Evolutionary conservation across 164 flowering plant genomes (phyloP).

Genomic region (Chimonanthus praecox): DNA sequence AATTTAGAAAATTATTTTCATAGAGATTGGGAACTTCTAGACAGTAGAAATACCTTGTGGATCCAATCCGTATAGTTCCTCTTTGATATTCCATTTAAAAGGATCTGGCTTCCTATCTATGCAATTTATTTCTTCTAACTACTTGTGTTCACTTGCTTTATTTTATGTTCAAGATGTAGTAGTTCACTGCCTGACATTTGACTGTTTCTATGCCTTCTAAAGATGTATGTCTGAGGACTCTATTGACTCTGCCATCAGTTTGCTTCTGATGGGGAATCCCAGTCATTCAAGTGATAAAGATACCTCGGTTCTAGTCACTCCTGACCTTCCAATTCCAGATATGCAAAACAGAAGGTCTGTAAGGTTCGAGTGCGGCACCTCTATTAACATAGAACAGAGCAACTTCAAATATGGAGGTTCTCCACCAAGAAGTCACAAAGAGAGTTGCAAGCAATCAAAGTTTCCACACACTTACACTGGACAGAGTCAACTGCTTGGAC

Average conservation of each 20-base stretch:
- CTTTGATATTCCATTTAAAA: not conserved
- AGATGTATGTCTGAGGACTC: conserved; percentile 30
- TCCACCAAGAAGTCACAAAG: not conserved
- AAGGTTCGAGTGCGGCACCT: conserved; percentile 46
- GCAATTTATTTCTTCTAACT: not conserved
- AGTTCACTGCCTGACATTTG: not conserved
- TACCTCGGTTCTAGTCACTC: conserved; percentile 16
- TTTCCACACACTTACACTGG: conserved; percentile 18
- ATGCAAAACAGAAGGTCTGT: conserved; percentile 45
- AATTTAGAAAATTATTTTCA: no score
- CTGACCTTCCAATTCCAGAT: conserved; percentile 18
- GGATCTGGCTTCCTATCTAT: not conserved
- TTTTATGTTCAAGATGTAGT: not conserved
- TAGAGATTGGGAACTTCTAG: no score
- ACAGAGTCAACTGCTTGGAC: not conserved
- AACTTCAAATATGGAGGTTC: not conserved
- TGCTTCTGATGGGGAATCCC: conserved; percentile 7
- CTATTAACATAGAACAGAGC: not conserved
- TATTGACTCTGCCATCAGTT: conserved; percentile 20
- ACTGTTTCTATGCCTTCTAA: not conserved
- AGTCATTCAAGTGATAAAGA: conserved; percentile 7
- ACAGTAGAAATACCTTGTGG: not conserved
- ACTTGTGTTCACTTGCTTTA: not conserved
- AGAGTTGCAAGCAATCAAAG: conserved; percentile 17
- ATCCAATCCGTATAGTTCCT: not conserved